Base-by-base conservation (phyloP, 768 basidiomycete genomes). In the Tylopilus rubrobrunneus region DNA sequence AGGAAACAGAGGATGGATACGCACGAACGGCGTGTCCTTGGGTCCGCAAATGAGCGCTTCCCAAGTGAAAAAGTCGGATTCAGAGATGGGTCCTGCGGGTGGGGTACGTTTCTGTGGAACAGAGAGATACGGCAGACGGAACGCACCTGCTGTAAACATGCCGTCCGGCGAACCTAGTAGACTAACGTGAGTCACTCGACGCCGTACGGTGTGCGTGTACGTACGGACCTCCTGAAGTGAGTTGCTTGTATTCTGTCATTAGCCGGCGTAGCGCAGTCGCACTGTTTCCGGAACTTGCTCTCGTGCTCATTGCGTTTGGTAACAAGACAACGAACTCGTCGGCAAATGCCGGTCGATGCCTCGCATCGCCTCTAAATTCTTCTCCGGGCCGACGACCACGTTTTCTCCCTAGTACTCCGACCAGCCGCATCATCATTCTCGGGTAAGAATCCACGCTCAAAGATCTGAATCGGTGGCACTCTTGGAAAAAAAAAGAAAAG, bases 1-100 rank as follows among this genome's bases (percentile, higher is more conserved):
- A 14, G 14, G 14, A 34, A 34, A 34, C 15, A n/a, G 17, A 15
- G 11, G 7, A 27, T 10, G 27, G 37, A 75, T 31, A 31, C 86
- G 69, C 70, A 93, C 91, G 64, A 94, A 97, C 2, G 94, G 94
- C 34, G 94, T 98, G 57, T 92, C 94, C 65, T 94, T 90, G 21
- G 94, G 94, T 3, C 94, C 94, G 65, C 83, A 86, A 49, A 98
- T 93, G 61, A 98, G 78, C 8, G 94, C 93, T 72, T 97, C 94
- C 94, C 94, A 96, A 52, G 86, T 88, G 71, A 97, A 92, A 76
- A 98, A 92, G 71, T 97, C 92, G 52, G 87, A 84, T 72, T 97
- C 93, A 51, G 89, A 86, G 60, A 95, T 78, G 37, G 93, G 93
- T 1, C 93, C 93, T 88, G 40, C 10, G 1, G 10, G 31, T 25